Percentiles rank a stretch among this genome's conserved stretches.
Conservation (phyloP, 495 filamentous ascomycete species). For the Staphylotrichum longicolle region DNA sequence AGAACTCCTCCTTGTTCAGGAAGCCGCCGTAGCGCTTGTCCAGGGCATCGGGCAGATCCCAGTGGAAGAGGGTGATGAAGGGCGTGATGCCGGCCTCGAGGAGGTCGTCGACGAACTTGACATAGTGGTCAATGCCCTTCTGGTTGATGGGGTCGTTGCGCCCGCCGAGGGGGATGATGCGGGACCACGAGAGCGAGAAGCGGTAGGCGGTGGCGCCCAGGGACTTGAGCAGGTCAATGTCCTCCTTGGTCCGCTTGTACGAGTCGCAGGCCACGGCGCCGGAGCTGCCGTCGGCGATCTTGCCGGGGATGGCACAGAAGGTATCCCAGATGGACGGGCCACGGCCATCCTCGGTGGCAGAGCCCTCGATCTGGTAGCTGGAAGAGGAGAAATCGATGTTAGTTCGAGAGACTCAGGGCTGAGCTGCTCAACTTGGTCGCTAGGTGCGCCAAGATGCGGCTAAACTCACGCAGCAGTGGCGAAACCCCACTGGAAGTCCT, state of each 20-base stretch:
- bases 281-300: slow-evolving; percentile 67
- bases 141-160: slow-evolving; percentile 62
- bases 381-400: background rate
- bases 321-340: slow-evolving; percentile 76
- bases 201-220: slow-evolving; percentile 65
- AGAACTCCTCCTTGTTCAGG: slow-evolving; percentile 58
- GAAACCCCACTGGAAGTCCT: slow-evolving; percentile 80
- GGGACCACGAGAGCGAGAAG: slow-evolving; percentile 74
- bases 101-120: slow-evolving; percentile 60
- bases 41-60: slow-evolving; percentile 60
- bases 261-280: slow-evolving; percentile 73
- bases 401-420: no score
- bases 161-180: slow-evolving; percentile 66
- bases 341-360: slow-evolving; percentile 62
- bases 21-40: slow-evolving; percentile 62
- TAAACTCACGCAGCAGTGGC: slow-evolving; percentile 67
- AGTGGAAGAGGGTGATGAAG: slow-evolving; percentile 64
- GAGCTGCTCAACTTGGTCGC: no score
- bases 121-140: slow-evolving; percentile 57
- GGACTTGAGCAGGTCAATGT: slow-evolving; percentile 68
- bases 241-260: slow-evolving; percentile 69
- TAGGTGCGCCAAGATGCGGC: background rate
- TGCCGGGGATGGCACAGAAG: slow-evolving; percentile 69
- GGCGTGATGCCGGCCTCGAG: slow-evolving; percentile 57
- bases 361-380: slow-evolving; percentile 78